Base-by-base conservation (phyloP, 2,329 filamentous ascomycete genomes). In the Colletotrichum kahawae region DNA sequence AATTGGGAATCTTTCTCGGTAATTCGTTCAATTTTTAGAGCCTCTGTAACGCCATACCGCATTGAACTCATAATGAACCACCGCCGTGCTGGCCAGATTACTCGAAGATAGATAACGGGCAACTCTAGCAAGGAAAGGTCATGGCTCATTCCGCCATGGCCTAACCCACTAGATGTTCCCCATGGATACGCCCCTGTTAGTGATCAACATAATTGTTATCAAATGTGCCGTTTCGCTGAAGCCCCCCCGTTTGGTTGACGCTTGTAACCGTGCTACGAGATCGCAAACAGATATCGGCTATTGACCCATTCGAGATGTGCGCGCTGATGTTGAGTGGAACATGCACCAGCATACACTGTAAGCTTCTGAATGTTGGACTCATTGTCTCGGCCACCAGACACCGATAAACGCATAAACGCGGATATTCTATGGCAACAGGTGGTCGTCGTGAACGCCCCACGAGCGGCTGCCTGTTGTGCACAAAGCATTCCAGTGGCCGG, bases 401-500 rank as follows among this genome's bases (percentile, higher is more conserved):
- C 12, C 24, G 5, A 29, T 14, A 57, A 57, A 29, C 31, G 6
- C 7, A 33, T 21, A 21, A 12, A 12, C n/a, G 34, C n/a, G 34
- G 16, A n/a, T 7, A 29, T 27, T 12, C 33, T 36, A 63, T 27
- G 60, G 34, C 34, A 38, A 16, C 14, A 38, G 60, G 16, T 63
- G 21, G 33, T 36, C 38, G 27, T 64, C 38, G n/a, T 36, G 51
- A 24, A 68, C 31, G 24, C 10, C 7, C 76, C 75, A 76, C 2
- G 67, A 48, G 16, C 69, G 36, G 21, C 24, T 56, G 8, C 54
- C 76, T 16, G 71, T 72, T 2, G 79, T 78, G 62, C 85, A 87
- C 16, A 87, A 67, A 16, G 80, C 77, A n/a, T 79, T 78, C 82
- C 83, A 83, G 13, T 78, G 79, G 8, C 78, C 77, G 2, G 83